Evolutionary conservation across 768 basidiomycete genomes (phyloP).

Genomic region (Cystofilobasidium bisporidii): DNA sequence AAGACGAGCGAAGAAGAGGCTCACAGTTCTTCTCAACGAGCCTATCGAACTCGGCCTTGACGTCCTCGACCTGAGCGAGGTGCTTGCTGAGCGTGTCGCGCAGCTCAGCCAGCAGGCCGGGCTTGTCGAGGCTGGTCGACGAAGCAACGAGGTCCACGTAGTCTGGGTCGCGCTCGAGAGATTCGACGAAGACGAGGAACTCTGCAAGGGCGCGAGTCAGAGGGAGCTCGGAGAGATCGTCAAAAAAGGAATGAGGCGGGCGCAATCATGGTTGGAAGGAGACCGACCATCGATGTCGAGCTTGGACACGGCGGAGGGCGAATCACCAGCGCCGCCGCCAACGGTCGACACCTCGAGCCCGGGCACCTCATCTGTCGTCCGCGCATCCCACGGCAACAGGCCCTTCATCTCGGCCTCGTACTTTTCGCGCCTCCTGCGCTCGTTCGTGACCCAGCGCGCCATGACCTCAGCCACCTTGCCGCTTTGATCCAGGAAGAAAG

Average conservation of each 20-base stretch:
- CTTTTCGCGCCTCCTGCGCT: constrained; percentile 71
- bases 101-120: constrained; percentile 53
- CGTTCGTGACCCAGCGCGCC: constrained; percentile 69
- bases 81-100: constrained; percentile 58
- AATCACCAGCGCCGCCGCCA: constrained; percentile 42
- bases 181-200: constrained; percentile 31
- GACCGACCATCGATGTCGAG: constrained; percentile 62
- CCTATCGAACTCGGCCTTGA: constrained; percentile 72
- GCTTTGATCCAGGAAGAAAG: constrained; percentile 69
- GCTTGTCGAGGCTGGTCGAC: neutral
- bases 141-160: constrained; percentile 30
- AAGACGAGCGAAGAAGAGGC: constrained; percentile 36
- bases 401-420: constrained; percentile 75
- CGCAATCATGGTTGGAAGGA: neutral
- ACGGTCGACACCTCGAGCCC: constrained; percentile 35
- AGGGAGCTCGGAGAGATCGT: no score
- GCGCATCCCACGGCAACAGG: constrained; percentile 74
- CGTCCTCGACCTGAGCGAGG: constrained; percentile 63
- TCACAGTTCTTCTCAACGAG: constrained; percentile 74
- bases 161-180: constrained; percentile 31
- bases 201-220: constrained; percentile 28
- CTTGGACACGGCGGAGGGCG: constrained; percentile 60
- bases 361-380: constrained; percentile 41
- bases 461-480: constrained; percentile 74
- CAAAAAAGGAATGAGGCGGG: neutral